Evolutionary conservation across 1,284 basidiomycete species (phyloP).

Genomic region (Mrakiaceae sp.): DNA sequence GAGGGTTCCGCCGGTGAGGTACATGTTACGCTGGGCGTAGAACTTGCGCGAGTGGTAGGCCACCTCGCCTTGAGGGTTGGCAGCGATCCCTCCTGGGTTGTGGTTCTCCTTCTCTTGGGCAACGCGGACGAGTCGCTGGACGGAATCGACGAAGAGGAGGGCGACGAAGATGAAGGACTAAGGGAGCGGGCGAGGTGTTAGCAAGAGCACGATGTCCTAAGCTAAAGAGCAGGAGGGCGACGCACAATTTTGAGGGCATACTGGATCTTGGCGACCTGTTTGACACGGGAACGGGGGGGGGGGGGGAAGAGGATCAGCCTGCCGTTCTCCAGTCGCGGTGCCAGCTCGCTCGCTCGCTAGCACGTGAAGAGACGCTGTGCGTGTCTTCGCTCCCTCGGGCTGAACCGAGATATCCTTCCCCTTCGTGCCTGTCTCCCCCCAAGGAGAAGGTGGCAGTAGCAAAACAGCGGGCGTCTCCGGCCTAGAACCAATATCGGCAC

Average conservation of each 20-base stretch:
- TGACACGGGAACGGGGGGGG: conserved; percentile 18
- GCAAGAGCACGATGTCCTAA: not conserved
- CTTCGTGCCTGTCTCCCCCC: too few species aligned
- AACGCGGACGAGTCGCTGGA: conserved; percentile 85
- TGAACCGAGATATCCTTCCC: too few species aligned
- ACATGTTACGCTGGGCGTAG: conserved; percentile 64
- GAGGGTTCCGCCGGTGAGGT: conserved; percentile 82
- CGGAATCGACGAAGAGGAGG: conserved; percentile 59
- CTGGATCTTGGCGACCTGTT: conserved; percentile 40
- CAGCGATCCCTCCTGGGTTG: conserved; percentile 61
- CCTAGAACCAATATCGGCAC: too few species aligned
- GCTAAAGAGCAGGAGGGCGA: conserved; percentile 3
- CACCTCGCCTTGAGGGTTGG: conserved; percentile 46
- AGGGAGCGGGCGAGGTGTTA: not conserved
- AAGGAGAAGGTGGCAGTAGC: too few species aligned
- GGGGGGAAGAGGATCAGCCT: not conserved
- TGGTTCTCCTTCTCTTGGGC: conserved; percentile 46
- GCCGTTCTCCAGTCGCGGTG: too few species aligned
- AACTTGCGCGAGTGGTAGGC: conserved; percentile 38
- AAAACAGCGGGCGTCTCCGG: too few species aligned
- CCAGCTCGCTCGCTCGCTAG: too few species aligned
- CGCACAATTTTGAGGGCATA: conserved; percentile 71
- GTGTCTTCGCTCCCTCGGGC: too few species aligned
- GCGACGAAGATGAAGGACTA: conserved; percentile 57
- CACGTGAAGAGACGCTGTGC: too few species aligned